Evolutionary conservation across 768 basidiomycete genomes (phyloP).

Genomic region (Mycena olivaceomarginata): DNA sequence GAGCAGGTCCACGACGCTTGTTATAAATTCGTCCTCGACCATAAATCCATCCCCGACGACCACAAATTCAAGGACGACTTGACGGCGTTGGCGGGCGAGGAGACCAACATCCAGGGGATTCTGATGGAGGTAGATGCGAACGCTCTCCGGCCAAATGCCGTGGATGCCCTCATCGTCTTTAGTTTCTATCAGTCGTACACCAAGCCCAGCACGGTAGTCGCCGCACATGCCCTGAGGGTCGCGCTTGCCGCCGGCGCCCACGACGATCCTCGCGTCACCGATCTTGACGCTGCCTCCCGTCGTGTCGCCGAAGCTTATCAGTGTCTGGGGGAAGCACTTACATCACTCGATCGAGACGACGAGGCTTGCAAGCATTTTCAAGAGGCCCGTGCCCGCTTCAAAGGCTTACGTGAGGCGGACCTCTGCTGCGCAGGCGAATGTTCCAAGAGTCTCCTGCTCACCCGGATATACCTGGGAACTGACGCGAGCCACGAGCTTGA

Average conservation of each 20-base stretch:
- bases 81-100: no score
- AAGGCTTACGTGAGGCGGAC: neutral
- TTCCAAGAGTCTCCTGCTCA: neutral
- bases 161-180: slow-evolving; percentile 45
- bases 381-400: neutral
- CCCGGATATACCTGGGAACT: neutral
- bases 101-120: slow-evolving; percentile 14
- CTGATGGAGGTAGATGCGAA: slow-evolving; percentile 35
- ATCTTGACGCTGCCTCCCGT: neutral
- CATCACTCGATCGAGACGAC: neutral
- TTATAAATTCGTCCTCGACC: slow-evolving; percentile 40
- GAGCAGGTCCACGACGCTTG: slow-evolving; percentile 35
- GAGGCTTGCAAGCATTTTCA: neutral
- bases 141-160: slow-evolving; percentile 8
- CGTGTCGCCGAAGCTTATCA: neutral
- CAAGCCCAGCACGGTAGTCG: slow-evolving; percentile 38
- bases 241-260: neutral
- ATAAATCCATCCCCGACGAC: slow-evolving; percentile 28
- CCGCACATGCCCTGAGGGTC: slow-evolving; percentile 20
- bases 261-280: neutral
- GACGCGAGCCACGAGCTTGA: neutral
- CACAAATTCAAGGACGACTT: slow-evolving; percentile 15
- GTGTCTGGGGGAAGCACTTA: neutral
- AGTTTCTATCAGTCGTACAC: slow-evolving; percentile 41
- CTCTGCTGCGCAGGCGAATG: neutral